Evolutionary conservation across 1,284 basidiomycete species (phyloP).

Genomic region (Leccinum proliferum): DNA sequence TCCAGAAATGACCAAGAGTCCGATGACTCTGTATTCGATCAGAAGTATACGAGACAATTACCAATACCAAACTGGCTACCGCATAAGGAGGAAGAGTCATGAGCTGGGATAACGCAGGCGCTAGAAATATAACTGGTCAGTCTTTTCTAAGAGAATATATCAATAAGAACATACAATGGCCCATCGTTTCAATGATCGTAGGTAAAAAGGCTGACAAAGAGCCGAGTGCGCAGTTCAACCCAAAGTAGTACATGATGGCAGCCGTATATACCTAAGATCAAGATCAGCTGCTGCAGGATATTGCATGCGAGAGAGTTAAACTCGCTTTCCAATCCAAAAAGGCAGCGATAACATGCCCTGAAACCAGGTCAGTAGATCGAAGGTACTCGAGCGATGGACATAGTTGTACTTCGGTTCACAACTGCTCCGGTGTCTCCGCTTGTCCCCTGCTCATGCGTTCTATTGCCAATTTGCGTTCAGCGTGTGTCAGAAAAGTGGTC

Average conservation of each 20-base stretch:
- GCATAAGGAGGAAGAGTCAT: slow-evolving; percentile 82
- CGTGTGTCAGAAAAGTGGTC: slow-evolving; percentile 62
- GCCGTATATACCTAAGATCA: slow-evolving; percentile 50
- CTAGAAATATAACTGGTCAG: slow-evolving; percentile 25
- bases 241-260: slow-evolving; percentile 61
- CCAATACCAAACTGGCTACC: slow-evolving; percentile 62
- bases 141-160: neutral
- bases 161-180: slow-evolving; percentile 39
- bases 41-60: slow-evolving; percentile 57
- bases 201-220: slow-evolving; percentile 82
- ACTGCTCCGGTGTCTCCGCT: slow-evolving; percentile 63
- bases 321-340: slow-evolving; percentile 69
- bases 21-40: slow-evolving; percentile 72
- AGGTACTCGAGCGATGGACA: neutral
- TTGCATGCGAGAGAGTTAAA: slow-evolving; percentile 3
- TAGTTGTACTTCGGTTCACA: slow-evolving; percentile 54
- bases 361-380: neutral
- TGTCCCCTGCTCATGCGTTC: slow-evolving; percentile 67
- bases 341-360: slow-evolving; percentile 59
- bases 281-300: slow-evolving; percentile 2
- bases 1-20: slow-evolving; percentile 51
- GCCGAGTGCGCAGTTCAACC: slow-evolving; percentile 73
- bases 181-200: slow-evolving; percentile 74
- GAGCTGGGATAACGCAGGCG: slow-evolving; percentile 54
- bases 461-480: slow-evolving; percentile 68